Evolutionary conservation across 2,329 filamentous ascomycete genomes (phyloP).

Genomic region (Colletotrichum kahawae): DNA sequence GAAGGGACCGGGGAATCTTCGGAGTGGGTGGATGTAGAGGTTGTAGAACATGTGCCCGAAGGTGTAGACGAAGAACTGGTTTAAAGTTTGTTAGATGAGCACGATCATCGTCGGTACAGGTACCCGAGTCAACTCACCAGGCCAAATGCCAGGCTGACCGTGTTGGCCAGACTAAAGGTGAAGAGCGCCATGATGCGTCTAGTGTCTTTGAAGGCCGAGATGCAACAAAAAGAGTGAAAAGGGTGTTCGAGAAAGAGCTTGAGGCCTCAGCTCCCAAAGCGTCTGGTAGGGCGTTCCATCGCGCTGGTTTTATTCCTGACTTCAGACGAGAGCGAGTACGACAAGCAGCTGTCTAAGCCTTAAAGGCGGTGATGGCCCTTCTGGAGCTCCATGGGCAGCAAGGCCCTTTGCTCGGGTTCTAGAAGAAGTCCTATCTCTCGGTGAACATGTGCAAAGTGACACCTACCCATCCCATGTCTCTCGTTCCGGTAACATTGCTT

Average conservation of each 20-base stretch:
- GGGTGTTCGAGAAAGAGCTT: not conserved
- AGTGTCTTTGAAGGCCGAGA: not conserved
- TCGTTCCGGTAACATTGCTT: not conserved
- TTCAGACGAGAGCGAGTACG: conserved; percentile 6
- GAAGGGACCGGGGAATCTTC: conserved; percentile 31
- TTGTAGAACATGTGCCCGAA: conserved; percentile 26
- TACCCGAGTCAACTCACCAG: conserved; percentile 1
- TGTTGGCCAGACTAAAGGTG: not conserved
- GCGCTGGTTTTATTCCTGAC: not conserved
- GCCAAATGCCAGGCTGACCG: not conserved
- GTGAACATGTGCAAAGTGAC: not conserved
- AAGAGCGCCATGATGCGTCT: conserved; percentile 1
- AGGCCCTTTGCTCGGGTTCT: not conserved
- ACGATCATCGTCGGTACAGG: not conserved
- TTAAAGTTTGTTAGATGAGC: not conserved
- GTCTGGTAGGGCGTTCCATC: not conserved
- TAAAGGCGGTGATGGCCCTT: not conserved
- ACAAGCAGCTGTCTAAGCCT: not conserved
- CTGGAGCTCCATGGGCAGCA: not conserved
- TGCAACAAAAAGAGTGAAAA: not conserved
- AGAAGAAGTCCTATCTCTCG: not conserved
- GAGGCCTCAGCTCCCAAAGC: not conserved
- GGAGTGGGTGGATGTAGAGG: conserved; percentile 34
- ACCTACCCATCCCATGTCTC: not conserved
- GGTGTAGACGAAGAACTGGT: not conserved